Evolutionary conservation across 768 basidiomycete genomes (phyloP).

Genomic region (Myochromella boudieri): DNA sequence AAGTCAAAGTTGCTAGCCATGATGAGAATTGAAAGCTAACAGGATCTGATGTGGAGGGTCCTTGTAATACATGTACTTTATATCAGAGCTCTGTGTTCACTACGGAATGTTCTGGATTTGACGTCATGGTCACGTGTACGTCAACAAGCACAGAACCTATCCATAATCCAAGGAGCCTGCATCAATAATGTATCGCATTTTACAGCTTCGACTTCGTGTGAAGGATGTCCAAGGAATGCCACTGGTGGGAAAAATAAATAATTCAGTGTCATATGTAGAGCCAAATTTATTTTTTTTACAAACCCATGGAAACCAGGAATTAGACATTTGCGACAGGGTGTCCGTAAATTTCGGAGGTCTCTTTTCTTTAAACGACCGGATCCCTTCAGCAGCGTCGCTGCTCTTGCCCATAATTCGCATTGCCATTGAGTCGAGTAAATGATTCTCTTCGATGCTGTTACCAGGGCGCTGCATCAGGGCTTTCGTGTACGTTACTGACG

Average conservation of each 20-base stretch:
- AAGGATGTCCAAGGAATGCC: constrained; percentile 15
- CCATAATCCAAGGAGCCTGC: too few species aligned
- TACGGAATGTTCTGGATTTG: neutral
- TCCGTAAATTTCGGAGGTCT: constrained; percentile 45
- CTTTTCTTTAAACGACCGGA: constrained; percentile 46
- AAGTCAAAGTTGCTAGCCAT: constrained; percentile 71
- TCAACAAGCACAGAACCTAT: too few species aligned
- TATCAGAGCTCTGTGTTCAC: neutral
- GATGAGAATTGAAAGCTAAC: too few species aligned
- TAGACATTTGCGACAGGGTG: constrained; percentile 38
- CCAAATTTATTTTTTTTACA: too few species aligned
- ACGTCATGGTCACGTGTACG: neutral
- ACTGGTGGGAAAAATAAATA: constrained; percentile 4
- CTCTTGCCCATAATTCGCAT: constrained; percentile 38
- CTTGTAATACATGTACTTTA: too few species aligned
- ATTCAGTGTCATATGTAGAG: constrained; percentile 1
- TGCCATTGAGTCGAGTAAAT: constrained; percentile 50
- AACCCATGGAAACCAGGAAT: constrained; percentile 54
- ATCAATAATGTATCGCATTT: too few species aligned
- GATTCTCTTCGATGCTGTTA: constrained; percentile 51
- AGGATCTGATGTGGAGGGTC: too few species aligned
- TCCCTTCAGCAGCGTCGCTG: constrained; percentile 47
- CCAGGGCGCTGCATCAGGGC: constrained; percentile 51
- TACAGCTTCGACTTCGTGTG: constrained; percentile 18
- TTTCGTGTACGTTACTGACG: constrained; percentile 52